Evolutionary conservation across 768 basidiomycete species (phyloP), one percentile per base, ranked within the genome.

Genomic region (Mrakia gelida): DNA sequence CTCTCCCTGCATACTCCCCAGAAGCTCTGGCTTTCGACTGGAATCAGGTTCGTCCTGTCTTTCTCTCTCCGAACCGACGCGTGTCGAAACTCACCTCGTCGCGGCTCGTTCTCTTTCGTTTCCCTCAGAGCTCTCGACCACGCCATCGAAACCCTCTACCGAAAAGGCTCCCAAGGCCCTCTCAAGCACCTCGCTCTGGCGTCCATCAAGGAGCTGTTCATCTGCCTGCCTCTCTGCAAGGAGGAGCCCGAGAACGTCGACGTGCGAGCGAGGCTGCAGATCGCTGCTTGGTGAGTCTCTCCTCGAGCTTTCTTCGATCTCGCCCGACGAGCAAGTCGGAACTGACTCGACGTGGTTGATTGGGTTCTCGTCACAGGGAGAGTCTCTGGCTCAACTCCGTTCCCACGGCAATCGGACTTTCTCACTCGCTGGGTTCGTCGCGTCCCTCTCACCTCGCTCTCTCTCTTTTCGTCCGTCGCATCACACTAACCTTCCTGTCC

Each of bases 21-120:
- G 78, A 87, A 89, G 68, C 87, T 93, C 62, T 93, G 92, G 92
- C 83, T 93, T 56, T 92, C 92, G 26, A 91, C 91, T 11, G 92
- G 92, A 10, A 87, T 94, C 75, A 89, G 79, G 72, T 54, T n/a
- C 56, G 54, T 73, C 54, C 38, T 15, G 26, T 59, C 38, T 73
- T 34, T 28, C 13, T 59, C 72, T 34, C 15, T 32, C 16, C 2
- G 38, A 38, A 38, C 38, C 38, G 38, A 3, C 38, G 38, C 38
- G 38, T 38, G 4, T 3, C 38, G 38, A 38, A 3, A 8, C 38
- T 38, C 38, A 38, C n/a, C 2, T 28, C 63, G 18, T 30, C 63
- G 26, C 52, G 38, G 1, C 11, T 43, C 41, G 41, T 43, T 43
- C 45, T 67, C 65, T 21, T 34, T 41, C 32, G 21, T 41, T 67